Base-by-base conservation (phyloP, 305 asterid genomes). In the Euphrasia arctica region DNA sequence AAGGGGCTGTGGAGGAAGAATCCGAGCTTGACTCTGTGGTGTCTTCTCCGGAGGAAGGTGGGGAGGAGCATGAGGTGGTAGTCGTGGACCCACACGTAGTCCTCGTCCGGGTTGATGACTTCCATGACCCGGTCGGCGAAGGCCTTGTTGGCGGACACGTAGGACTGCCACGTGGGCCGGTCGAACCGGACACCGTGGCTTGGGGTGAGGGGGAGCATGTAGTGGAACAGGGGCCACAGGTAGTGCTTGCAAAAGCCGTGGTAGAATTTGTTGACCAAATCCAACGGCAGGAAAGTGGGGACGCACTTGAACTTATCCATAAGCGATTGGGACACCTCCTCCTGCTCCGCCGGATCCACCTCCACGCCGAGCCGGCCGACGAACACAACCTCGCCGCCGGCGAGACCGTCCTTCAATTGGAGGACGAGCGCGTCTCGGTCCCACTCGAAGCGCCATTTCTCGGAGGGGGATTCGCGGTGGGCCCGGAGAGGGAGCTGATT, bases 171-270 rank as follows among this genome's bases (percentile, higher is more conserved):
- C 78, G 58, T 65, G 67, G 73, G 27, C 69, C 72, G 79, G 58
- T 90, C 95, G 50, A 90, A 90, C 70, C 91, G 74, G 29, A 78
- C 92, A 9, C 96, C 96, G 62, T 86, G 85, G 62, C 66, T 77
- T 12, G 91, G 72, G 28, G 93, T 78, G 63, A 84, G 42, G 13
- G 97, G 97, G 67, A 88, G 64, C 93, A 88, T 82, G 64, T 85
- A 90, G 51, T 90, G 95, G 68, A 90, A 84, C 73, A 90, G 52
- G 43, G 97, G 97, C 97, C 97, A 90, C 0, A 90, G 63, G 41
- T 84, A 84, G 57, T 90, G 96, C 69, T 90, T 90, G 76, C 97
- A 88, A 69, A 85, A 88, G 3, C 97, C 97, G 66, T 88, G 95
- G 60, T 90, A 90, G 36, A 67, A 90, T 25, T 82, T 84, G 72